These are phyloP conservation scores for Podila epicladia DNA, from an alignment of 192 early-diverging fungal species.

Conservation along the genomic window DNA sequence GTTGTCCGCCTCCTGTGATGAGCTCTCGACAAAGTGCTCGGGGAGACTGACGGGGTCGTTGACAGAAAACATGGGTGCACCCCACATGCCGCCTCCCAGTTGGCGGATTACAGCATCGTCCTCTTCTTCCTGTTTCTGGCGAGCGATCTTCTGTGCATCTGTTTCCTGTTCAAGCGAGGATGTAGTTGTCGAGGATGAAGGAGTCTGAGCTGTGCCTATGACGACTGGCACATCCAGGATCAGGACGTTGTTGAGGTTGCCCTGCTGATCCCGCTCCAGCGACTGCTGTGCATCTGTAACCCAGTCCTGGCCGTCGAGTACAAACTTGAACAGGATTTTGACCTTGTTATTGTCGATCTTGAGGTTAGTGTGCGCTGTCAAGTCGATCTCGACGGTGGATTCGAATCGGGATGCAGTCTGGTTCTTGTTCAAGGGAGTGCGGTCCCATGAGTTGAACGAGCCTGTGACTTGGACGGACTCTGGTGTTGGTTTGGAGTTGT, in stretches of 20 bases:
- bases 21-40: conserved; percentile 5
- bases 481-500: conserved; percentile 1
- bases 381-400: conserved; percentile 4
- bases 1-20: background rate
- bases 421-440: conserved; percentile 21
- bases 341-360: background rate
- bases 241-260: conserved; percentile 42
- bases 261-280: conserved; percentile 23
- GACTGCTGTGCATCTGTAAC: conserved; percentile 39
- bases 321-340: conserved; percentile 49
- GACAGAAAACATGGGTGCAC: background rate
- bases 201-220: background rate
- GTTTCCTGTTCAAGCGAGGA: conserved; percentile 3
- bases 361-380: background rate
- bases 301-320: conserved; percentile 29
- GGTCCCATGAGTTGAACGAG: conserved; percentile 37
- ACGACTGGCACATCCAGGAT: conserved; percentile 1
- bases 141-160: conserved; percentile 20
- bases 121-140: conserved; percentile 14
- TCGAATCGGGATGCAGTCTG: conserved; percentile 16
- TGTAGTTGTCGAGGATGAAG: background rate
- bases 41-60: conserved; percentile 6
- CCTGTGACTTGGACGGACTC: conserved; percentile 36
- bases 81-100: conserved; percentile 2
- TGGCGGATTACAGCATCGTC: conserved; percentile 29